Conservation (phyloP, 1,284 basidiomycete species). For the Sporisorium graminicola region DNA sequence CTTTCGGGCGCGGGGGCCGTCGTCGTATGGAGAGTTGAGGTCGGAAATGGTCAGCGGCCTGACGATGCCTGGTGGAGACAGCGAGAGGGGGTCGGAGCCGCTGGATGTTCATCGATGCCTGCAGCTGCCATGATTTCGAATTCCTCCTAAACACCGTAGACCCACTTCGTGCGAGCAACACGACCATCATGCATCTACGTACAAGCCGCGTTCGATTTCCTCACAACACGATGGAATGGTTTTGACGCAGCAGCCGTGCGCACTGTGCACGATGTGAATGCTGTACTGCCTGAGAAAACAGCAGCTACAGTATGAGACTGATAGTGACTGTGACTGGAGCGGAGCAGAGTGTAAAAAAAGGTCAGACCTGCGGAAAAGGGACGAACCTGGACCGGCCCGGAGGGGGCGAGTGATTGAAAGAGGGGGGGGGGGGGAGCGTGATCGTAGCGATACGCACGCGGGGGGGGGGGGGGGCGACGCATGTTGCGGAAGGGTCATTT, state of each 20-base stretch:
- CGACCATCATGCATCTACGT: too few relatives aligned
- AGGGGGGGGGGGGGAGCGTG: too few relatives aligned
- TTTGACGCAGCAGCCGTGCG: background rate
- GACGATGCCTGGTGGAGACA: constrained; percentile 7
- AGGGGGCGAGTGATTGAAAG: background rate
- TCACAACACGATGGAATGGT: background rate
- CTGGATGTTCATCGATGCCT: constrained; percentile 22
- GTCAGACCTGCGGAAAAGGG: background rate
- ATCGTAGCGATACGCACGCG: background rate
- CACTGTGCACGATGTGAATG: too few relatives aligned
- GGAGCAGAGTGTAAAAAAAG: background rate
- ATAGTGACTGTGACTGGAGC: background rate
- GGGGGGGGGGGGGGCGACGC: background rate
- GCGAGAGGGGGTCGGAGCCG: background rate
- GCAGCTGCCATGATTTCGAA: background rate
- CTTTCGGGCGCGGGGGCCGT: constrained; percentile 13
- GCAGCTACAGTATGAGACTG: too few relatives aligned
- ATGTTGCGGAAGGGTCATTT: background rate
- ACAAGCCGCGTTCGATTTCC: background rate
- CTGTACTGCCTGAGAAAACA: too few relatives aligned
- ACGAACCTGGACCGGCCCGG: background rate
- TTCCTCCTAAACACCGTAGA: too few relatives aligned
- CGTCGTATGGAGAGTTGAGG: constrained; percentile 12
- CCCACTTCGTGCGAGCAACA: too few relatives aligned
- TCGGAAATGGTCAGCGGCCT: constrained; percentile 27